Evolutionary conservation across 1,139 yeast species (phyloP).

Genomic region (Yamadazyma mexicana): DNA sequence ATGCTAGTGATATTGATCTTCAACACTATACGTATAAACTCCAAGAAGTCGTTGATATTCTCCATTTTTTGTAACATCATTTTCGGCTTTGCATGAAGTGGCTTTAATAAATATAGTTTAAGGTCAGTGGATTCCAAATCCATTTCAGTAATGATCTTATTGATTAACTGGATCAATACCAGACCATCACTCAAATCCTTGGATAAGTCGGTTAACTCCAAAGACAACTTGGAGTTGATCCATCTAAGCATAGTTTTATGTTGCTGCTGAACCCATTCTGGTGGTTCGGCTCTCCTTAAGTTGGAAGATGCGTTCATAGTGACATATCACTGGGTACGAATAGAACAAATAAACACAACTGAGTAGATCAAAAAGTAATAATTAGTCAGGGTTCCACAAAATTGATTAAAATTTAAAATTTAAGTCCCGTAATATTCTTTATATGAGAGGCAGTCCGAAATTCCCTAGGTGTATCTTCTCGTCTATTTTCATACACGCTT

Average conservation of each 20-base stretch:
- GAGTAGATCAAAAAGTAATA: no score
- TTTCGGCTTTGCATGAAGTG: constrained; percentile 46
- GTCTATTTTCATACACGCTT: constrained; percentile 3
- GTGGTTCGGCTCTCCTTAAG: constrained; percentile 20
- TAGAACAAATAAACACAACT: not conserved
- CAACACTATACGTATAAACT: constrained; percentile 52
- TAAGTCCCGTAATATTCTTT: not conserved
- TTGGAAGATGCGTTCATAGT: not conserved
- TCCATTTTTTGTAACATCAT: constrained; percentile 62
- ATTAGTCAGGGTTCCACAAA: no score
- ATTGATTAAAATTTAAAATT: no score
- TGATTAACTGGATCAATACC: constrained; percentile 36
- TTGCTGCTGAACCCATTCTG: constrained; percentile 44
- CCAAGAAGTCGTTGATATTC: constrained; percentile 57
- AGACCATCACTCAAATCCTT: constrained; percentile 42
- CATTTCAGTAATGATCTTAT: constrained; percentile 25
- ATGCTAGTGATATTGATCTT: constrained; percentile 55
- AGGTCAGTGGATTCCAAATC: constrained; percentile 17
- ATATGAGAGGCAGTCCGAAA: not conserved
- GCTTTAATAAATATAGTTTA: constrained; percentile 29
- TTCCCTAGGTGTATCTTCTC: not conserved
- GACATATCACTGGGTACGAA: not conserved
- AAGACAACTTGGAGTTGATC: constrained; percentile 38
- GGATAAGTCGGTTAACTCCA: constrained; percentile 25
- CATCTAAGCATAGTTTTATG: constrained; percentile 49